Base-by-base conservation (phyloP, 305 asterid genomes). In the Rubia peregrina region DNA sequence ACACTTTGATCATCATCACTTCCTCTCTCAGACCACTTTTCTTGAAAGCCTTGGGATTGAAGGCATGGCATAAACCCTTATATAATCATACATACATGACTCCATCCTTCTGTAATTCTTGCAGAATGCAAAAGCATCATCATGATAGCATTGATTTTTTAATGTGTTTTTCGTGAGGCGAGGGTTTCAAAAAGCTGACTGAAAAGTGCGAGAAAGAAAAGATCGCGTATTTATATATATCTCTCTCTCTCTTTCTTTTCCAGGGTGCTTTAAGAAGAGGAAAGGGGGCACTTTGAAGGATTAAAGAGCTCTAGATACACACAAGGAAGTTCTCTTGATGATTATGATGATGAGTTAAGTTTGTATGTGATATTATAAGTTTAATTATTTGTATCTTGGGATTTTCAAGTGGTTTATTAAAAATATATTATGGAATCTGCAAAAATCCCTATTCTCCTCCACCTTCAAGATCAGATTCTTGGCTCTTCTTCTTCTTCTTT, bases 41-140 rank as follows among this genome's bases (percentile, higher is more conserved):
- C 68, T 78, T 83, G 74, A 76, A 81, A 88, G 87, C 88, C 95
- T 89, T 91, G 95, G 94, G 95, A 83, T 85, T 82, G 82, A 89
- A 86, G 89, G 73, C 63, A 85, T 11, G 72, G 61, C 72, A 72
- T 80, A 75, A 80, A 51, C 59, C 21, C 59, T 16, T 17, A 51
- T 17, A 51, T 51, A 51, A 51, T 51, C 55, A 51, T 51, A 6
- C 6, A 16, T 51, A 21, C 59, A 51, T 51, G 59, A 51, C 21
- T 51, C 22, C 82, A 76, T 85, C 83, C 77, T 77, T 79, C 81
- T 81, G 82, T 77, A 67, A 81, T 76, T 51, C 59, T 51, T 79
- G 80, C 79, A 77, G 85, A 62, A 71, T 64, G 76, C 69, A 67
- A 40, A 78, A 64, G 36, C 55, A 55, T 60, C 61, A 65, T 74